Evolutionary conservation across 108 stramenopile species (phyloP).

Genomic region (Chaetoceros muelleri): DNA sequence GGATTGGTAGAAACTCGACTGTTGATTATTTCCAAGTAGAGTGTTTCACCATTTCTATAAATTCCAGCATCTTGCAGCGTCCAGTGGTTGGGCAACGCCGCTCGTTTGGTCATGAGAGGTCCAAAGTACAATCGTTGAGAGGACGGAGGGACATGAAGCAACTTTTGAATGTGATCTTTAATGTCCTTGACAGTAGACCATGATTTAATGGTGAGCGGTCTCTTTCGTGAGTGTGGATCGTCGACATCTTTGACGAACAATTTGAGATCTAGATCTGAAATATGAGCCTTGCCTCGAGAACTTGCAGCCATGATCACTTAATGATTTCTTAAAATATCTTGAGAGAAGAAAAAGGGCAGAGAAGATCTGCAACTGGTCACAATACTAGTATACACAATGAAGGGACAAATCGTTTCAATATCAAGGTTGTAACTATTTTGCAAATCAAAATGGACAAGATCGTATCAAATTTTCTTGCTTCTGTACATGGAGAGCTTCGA

Average conservation of each 20-base stretch:
- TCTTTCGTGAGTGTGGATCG: slow-evolving; percentile 53
- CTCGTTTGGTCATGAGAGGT: slow-evolving; percentile 52
- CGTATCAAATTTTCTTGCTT: too few relatives aligned
- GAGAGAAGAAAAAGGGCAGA: too few relatives aligned
- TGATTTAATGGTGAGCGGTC: slow-evolving; percentile 55
- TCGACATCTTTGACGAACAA: slow-evolving; percentile 71
- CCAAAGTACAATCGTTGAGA: slow-evolving; percentile 67
- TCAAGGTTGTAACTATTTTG: too few relatives aligned
- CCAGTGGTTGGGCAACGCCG: slow-evolving; percentile 69
- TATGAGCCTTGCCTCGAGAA: too few relatives aligned
- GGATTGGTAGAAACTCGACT: not conserved
- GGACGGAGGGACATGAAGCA: slow-evolving; percentile 51
- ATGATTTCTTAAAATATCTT: too few relatives aligned
- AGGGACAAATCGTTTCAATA: too few relatives aligned
- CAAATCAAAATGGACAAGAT: too few relatives aligned
- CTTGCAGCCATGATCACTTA: too few relatives aligned
- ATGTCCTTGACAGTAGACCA: slow-evolving; percentile 83
- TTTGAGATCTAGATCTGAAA: slow-evolving; percentile 68
- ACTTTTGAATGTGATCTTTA: slow-evolving; percentile 56
- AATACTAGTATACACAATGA: too few relatives aligned
- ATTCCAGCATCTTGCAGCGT: slow-evolving; percentile 81
- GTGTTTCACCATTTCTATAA: slow-evolving; percentile 65
- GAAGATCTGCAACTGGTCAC: too few relatives aligned
- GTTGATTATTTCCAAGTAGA: slow-evolving; percentile 59
- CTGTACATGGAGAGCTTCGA: too few relatives aligned